Conservation (phyloP, 371 early-diverging fungal genomes). For the Nematocida sp. region DNA sequence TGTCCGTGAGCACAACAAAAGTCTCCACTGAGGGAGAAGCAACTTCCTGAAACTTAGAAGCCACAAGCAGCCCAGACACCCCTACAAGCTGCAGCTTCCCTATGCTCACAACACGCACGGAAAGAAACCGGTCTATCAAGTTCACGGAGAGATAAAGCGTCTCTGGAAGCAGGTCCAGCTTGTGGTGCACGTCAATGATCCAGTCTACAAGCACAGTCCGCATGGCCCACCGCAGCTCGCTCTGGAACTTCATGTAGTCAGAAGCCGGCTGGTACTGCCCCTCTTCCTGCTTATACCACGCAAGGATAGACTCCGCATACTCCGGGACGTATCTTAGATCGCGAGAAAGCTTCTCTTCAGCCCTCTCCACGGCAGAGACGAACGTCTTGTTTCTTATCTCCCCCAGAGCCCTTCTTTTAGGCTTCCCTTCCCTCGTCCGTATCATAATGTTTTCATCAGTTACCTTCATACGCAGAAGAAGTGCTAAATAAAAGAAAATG, state of each 20-base stretch:
- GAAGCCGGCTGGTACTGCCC: not conserved
- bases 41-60: conserved; percentile 92
- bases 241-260: conserved; percentile 73
- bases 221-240: conserved; percentile 82
- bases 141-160: conserved; percentile 85
- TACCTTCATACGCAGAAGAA: conserved; percentile 43
- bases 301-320: conserved; percentile 46
- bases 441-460: conserved; percentile 44
- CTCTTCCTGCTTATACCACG: conserved; percentile 33
- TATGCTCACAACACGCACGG: conserved; percentile 72
- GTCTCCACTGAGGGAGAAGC: conserved; percentile 63
- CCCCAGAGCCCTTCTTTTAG: conserved; percentile 19
- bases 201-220: conserved; percentile 78
- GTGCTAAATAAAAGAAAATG: conserved; percentile 52
- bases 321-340: conserved; percentile 52
- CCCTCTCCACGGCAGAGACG: not conserved
- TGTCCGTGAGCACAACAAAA: conserved; percentile 55
- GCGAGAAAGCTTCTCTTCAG: not conserved
- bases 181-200: conserved; percentile 80
- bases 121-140: conserved; percentile 88
- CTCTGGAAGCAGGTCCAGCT: conserved; percentile 82
- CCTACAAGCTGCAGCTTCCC: conserved; percentile 91
- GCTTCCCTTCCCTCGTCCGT: conserved; percentile 13
- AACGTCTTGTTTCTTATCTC: conserved; percentile 6
- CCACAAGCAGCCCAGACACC: conserved; percentile 78